A percentile compares a stretch with the other conserved stretches of the same genome.
These are phyloP conservation scores for Cymodocea nodosa DNA, from an alignment of 116 monocot genomes.

Conservation along the genomic window DNA sequence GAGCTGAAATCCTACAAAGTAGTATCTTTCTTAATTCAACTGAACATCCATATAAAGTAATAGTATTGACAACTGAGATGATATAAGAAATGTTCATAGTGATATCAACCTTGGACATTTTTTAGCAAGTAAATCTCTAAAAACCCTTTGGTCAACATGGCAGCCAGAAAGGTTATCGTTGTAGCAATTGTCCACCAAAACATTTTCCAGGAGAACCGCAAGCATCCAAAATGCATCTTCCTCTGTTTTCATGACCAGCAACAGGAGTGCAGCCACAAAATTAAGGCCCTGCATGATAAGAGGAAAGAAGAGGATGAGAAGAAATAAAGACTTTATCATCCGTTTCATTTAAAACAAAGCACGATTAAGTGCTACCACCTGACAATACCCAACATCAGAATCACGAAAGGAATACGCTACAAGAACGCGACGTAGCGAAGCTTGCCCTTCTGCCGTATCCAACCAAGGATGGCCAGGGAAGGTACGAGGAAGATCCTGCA, in stretches of 20 bases:
- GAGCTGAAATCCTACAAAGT: conserved; percentile 61
- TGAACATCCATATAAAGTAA: not conserved
- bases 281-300: conserved; percentile 55
- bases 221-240: conserved; percentile 99
- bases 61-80: not conserved
- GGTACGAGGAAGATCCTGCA: conserved; percentile 87
- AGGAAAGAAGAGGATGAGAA: conserved; percentile 1
- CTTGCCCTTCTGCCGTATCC: conserved; percentile 71
- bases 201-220: conserved; percentile 86
- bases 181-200: conserved; percentile 88
- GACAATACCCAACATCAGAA: conserved; percentile 93
- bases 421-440: conserved; percentile 85
- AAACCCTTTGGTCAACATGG: conserved; percentile 95
- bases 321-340: not conserved
- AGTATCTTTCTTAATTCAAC: not conserved
- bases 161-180: conserved; percentile 90
- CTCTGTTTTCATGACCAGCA: conserved; percentile 88
- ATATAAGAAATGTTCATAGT: not conserved
- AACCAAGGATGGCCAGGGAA: conserved; percentile 93
- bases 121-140: conserved; percentile 86
- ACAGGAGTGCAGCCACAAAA: conserved; percentile 78
- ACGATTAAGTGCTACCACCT: conserved; percentile 23
- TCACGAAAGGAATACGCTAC: conserved; percentile 94
- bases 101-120: conserved; percentile 72
- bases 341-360: not conserved